Evolutionary conservation across 805 yeast genomes (phyloP).

Genomic region (Teunomyces gatunensis): DNA sequence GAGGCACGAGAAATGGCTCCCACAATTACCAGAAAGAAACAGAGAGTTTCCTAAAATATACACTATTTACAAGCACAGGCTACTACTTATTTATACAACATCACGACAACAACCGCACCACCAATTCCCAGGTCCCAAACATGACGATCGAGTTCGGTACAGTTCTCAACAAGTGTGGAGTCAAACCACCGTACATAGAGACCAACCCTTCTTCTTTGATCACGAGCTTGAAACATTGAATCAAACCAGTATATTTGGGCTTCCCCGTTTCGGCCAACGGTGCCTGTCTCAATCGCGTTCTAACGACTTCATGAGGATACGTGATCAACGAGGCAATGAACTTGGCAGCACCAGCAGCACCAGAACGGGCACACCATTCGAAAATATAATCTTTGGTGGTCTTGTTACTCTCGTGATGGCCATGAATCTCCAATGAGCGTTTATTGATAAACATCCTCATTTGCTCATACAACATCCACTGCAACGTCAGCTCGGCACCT

Average conservation of each 20-base stretch:
- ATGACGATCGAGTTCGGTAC: constrained; percentile 97
- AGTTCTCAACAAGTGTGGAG: constrained; percentile 94
- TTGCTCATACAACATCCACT: constrained; percentile 96
- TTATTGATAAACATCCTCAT: constrained; percentile 70
- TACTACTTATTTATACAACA: constrained; percentile 1
- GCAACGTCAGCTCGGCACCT: constrained; percentile 86
- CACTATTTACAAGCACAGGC: constrained; percentile 8
- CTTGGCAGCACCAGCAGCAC: constrained; percentile 97
- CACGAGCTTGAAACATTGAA: constrained; percentile 84
- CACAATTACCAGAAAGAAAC: not conserved
- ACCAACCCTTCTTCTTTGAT: constrained; percentile 88
- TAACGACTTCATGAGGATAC: constrained; percentile 95
- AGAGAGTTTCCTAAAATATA: not conserved
- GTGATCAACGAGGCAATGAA: constrained; percentile 88
- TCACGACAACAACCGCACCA: constrained; percentile 34
- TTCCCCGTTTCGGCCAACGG: constrained; percentile 71
- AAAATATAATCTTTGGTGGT: constrained; percentile 59
- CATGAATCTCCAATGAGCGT: constrained; percentile 42
- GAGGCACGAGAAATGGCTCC: constrained; percentile 5
- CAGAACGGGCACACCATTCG: constrained; percentile 95
- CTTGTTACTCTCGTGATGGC: constrained; percentile 24
- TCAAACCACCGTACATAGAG: constrained; percentile 95
- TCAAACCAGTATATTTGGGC: constrained; percentile 84
- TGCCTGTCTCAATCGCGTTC: constrained; percentile 94
- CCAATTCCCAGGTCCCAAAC: constrained; percentile 98